These are phyloP conservation scores for Magnusiomyces clavatus DNA, from an alignment of 1,139 yeast species.

Conservation along the genomic window DNA sequence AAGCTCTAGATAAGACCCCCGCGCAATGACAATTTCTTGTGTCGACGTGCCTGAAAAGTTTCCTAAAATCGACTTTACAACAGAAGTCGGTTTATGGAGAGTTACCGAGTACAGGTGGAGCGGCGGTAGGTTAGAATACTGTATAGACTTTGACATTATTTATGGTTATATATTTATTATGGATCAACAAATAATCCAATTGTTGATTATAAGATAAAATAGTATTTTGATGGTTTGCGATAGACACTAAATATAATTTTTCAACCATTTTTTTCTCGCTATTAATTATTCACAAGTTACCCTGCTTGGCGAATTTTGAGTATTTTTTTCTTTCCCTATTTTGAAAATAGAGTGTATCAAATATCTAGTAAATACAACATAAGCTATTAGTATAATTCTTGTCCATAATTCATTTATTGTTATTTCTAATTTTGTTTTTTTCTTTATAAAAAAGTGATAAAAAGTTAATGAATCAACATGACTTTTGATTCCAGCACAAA, in stretches of 20 bases:
- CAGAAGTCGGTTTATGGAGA: constrained; percentile 48
- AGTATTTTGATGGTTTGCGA: background rate
- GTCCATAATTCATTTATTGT: no score
- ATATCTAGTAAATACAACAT: no score
- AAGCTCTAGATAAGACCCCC: constrained; percentile 47
- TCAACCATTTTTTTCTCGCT: background rate
- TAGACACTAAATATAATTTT: background rate
- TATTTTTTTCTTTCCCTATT: no score
- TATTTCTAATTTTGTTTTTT: no score
- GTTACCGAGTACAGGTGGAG: constrained; percentile 62
- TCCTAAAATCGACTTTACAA: constrained; percentile 53
- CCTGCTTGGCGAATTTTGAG: background rate
- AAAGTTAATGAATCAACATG: no score
- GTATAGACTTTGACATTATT: no score
- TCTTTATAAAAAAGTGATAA: no score
- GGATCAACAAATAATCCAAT: background rate
- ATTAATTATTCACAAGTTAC: background rate
- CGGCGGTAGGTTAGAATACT: constrained; percentile 15
- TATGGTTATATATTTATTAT: background rate
- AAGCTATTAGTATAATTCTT: no score
- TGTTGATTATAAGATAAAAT: background rate
- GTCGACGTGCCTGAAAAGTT: constrained; percentile 52
- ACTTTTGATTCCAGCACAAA: no score
- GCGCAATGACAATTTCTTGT: constrained; percentile 61
- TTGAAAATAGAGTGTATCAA: no score